A percentile compares a stretch with the other conserved stretches of the same genome.
Conservation (phyloP, 192 early-diverging fungal genomes). For the Pilobolus umbonatus region DNA sequence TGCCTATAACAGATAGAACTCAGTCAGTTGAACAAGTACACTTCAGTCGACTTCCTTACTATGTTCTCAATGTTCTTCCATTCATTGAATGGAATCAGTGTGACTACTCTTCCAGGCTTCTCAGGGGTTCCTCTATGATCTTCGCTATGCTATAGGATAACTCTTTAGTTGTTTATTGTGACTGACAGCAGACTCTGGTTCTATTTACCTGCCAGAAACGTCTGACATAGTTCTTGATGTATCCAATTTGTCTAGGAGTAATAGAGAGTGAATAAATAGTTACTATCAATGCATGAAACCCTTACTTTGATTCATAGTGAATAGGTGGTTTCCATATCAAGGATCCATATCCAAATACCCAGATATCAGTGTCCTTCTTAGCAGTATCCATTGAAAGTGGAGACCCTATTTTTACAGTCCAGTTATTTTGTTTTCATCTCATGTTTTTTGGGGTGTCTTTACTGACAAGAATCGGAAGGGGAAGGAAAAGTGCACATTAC, state of each 20-base stretch:
- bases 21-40: no score
- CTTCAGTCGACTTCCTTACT: no score
- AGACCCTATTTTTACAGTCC: no score
- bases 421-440: no score
- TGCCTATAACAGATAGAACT: background rate
- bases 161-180: conserved; percentile 17
- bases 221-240: conserved; percentile 62
- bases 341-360: conserved; percentile 58
- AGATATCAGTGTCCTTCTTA: no score
- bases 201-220: conserved; percentile 70
- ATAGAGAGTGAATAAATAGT: background rate
- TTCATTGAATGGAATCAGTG: conserved; percentile 69
- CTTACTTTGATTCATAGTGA: conserved; percentile 47
- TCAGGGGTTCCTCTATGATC: conserved; percentile 85
- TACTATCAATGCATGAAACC: background rate
- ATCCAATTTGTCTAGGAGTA: conserved; percentile 46
- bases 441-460: no score
- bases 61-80: conserved; percentile 51
- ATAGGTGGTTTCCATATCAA: conserved; percentile 53
- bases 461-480: no score
- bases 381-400: no score
- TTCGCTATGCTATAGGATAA: conserved; percentile 52
- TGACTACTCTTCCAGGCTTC: conserved; percentile 81
- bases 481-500: no score
- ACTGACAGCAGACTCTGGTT: background rate